Evolutionary conservation across 2,329 filamentous ascomycete genomes (phyloP).

Genomic region (Chaetomiaceae sp.): DNA sequence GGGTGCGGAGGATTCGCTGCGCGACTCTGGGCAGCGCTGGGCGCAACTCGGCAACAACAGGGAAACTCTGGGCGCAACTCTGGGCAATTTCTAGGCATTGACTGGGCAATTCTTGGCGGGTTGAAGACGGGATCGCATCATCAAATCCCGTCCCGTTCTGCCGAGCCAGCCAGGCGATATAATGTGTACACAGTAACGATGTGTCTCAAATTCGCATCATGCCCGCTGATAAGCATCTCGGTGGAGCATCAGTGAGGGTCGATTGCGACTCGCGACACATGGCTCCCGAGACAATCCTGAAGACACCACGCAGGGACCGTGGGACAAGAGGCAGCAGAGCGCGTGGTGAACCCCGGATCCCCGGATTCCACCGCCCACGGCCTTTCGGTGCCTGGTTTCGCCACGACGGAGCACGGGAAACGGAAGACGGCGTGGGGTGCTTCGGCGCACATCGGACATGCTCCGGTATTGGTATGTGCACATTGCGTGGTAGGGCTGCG

Average conservation of each 20-base stretch:
- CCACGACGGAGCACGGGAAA: too few relatives aligned
- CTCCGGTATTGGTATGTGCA: background rate
- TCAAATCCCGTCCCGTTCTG: background rate
- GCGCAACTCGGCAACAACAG: background rate
- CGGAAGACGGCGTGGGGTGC: background rate
- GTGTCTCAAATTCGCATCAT: too few relatives aligned
- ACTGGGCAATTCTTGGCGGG: too few relatives aligned
- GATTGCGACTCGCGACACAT: background rate
- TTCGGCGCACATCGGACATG: too few relatives aligned
- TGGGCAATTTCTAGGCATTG: too few relatives aligned
- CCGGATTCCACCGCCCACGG: background rate
- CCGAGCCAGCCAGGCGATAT: too few relatives aligned
- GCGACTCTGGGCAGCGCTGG: background rate
- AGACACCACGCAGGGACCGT: background rate
- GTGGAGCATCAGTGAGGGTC: background rate
- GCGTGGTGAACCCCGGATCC: too few relatives aligned
- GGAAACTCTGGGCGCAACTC: background rate
- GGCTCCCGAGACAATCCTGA: constrained; percentile 1
- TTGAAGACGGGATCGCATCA: background rate
- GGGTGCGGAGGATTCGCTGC: background rate
- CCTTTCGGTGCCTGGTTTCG: background rate
- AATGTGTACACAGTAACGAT: too few relatives aligned
- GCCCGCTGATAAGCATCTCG: background rate
- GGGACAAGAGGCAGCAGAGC: too few relatives aligned
- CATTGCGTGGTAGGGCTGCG: constrained; percentile 1